Evolutionary conservation across 2,329 filamentous ascomycete genomes (phyloP).

Genomic region (Colletotrichum sidae): DNA sequence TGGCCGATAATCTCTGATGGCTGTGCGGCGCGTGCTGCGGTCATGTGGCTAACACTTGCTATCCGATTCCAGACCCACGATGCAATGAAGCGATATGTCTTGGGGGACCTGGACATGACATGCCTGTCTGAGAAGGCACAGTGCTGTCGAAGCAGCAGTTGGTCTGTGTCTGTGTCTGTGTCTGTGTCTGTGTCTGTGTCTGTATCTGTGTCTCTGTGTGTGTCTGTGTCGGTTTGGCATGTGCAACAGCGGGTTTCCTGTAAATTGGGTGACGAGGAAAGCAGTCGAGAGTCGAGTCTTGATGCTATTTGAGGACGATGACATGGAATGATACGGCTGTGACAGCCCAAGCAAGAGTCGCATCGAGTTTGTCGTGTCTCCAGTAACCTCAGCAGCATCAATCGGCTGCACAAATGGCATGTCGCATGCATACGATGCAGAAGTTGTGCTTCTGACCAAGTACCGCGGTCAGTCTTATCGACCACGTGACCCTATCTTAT

Average conservation of each 20-base stretch:
- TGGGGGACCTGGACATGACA: slow-evolving; percentile 12
- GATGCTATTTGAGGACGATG: slow-evolving; percentile 8
- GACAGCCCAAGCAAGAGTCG: too few relatives aligned
- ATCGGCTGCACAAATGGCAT: too few relatives aligned
- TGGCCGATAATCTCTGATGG: slow-evolving; percentile 23
- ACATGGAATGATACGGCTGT: neutral
- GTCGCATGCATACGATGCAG: too few relatives aligned
- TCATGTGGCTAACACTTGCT: slow-evolving; percentile 12
- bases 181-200: slow-evolving; percentile 25
- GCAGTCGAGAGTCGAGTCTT: neutral
- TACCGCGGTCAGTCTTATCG: neutral
- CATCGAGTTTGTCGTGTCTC: too few relatives aligned
- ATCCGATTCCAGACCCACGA: slow-evolving; percentile 9
- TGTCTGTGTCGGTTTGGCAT: slow-evolving; percentile 30
- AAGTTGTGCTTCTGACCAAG: neutral
- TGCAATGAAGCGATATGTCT: slow-evolving; percentile 4
- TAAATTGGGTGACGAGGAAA: slow-evolving; percentile 23
- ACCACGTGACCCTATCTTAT: slow-evolving; percentile 21
- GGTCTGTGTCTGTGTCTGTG: slow-evolving; percentile 29
- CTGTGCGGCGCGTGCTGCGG: slow-evolving; percentile 7
- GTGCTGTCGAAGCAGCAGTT: slow-evolving; percentile 4
- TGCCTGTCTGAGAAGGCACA: slow-evolving; percentile 22
- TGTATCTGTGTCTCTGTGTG: slow-evolving; percentile 11
- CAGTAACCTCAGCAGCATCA: too few relatives aligned
- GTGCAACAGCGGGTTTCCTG: slow-evolving; percentile 31